A percentile compares a stretch with the other conserved stretches of the same genome.
Evolutionary conservation across 2,329 filamentous ascomycete genomes (phyloP).

Genomic region (Fusarium devonianum): DNA sequence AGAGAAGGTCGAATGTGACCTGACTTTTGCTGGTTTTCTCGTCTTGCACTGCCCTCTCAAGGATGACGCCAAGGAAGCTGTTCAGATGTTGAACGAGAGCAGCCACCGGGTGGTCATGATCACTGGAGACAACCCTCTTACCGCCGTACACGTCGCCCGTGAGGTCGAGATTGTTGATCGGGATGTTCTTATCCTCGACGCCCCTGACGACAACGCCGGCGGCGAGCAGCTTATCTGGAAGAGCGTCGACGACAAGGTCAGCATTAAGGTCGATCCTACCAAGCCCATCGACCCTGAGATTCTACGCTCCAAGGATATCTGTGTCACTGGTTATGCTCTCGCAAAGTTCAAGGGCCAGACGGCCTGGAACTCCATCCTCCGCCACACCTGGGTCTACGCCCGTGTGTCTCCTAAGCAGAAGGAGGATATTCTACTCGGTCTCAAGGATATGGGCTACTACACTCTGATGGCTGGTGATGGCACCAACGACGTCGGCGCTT

Average conservation of each 20-base stretch:
- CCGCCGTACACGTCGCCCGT: constrained; percentile 91
- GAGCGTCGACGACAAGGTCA: constrained; percentile 89
- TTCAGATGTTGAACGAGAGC: constrained; percentile 98
- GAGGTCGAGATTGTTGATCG: constrained; percentile 98
- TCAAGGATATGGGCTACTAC: constrained; percentile 97
- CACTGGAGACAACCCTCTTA: constrained; percentile 96
- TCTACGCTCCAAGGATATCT: constrained; percentile 86
- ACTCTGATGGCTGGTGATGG: constrained; percentile 99
- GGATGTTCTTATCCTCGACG: constrained; percentile 92
- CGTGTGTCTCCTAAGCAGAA: constrained; percentile 99
- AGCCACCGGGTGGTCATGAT: constrained; percentile 99
- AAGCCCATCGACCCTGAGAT: constrained; percentile 83
- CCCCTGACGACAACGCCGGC: constrained; percentile 85
- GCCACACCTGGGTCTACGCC: constrained; percentile 96
- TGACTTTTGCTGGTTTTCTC: constrained; percentile 93
- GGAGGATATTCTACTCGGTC: constrained; percentile 94
- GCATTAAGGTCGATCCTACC: constrained; percentile 83
- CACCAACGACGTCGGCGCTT: constrained; percentile 95
- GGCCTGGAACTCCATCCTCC: constrained; percentile 78
- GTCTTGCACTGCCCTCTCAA: constrained; percentile 96
- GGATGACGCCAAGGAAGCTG: constrained; percentile 91
- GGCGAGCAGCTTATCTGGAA: constrained; percentile 90
- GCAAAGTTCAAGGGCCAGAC: constrained; percentile 84
- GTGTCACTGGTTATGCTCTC: constrained; percentile 93
- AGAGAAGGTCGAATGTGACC: constrained; percentile 84